These are phyloP conservation scores for Epicoccum sorghinum DNA, from an alignment of 2,329 filamentous ascomycete species.

Conservation along the genomic window DNA sequence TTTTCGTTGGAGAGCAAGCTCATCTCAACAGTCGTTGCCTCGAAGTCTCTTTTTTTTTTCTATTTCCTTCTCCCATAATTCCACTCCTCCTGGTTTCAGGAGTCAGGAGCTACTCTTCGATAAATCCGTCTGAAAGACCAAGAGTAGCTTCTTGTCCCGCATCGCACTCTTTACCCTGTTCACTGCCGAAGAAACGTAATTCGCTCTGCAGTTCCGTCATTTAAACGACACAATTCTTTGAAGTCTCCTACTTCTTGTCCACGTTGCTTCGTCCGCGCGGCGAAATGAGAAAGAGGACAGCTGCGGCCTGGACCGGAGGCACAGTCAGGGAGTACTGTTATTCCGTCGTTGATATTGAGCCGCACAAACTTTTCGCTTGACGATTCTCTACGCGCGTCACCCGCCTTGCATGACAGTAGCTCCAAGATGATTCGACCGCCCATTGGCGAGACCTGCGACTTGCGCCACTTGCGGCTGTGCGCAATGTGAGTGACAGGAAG, in stretches of 20 bases:
- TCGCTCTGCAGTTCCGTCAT: constrained; percentile 45
- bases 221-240: constrained; percentile 55
- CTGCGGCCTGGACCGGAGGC: constrained; percentile 54
- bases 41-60: too few species aligned
- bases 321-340: constrained; percentile 58
- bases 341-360: constrained; percentile 64
- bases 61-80: too few species aligned
- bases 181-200: constrained; percentile 60
- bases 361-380: constrained; percentile 51
- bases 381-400: neutral
- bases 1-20: too few species aligned
- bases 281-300: constrained; percentile 56
- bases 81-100: too few species aligned
- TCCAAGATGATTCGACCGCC: constrained; percentile 62
- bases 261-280: constrained; percentile 47
- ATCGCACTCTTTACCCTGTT: neutral
- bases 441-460: constrained; percentile 64
- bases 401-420: constrained; percentile 51
- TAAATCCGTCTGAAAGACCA: too few species aligned
- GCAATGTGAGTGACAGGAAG: constrained; percentile 56
- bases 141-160: too few species aligned
- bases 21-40: too few species aligned
- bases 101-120: too few species aligned
- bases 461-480: constrained; percentile 58
- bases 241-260: constrained; percentile 56